A percentile compares a stretch with the other conserved stretches of the same genome.
These are phyloP conservation scores for Pseudogymnoascus destructans DNA, from an alignment of 2,329 filamentous ascomycete species.

Conservation along the genomic window DNA sequence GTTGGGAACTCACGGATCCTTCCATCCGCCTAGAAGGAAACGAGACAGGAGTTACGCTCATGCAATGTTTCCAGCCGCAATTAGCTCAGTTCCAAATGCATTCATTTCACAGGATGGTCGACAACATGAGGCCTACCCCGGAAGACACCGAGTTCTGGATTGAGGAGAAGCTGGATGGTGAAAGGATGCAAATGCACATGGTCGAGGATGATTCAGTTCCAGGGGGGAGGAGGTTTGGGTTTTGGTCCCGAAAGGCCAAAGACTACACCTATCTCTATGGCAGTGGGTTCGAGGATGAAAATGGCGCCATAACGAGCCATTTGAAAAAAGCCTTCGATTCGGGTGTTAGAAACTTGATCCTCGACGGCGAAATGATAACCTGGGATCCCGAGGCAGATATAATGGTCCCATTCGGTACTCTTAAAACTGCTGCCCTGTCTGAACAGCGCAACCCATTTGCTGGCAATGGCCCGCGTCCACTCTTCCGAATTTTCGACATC, in stretches of 20 bases:
- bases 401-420: slow-evolving; percentile 77
- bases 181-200: slow-evolving; percentile 96
- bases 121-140: slow-evolving; percentile 48
- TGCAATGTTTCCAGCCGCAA: slow-evolving; percentile 95
- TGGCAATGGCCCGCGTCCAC: slow-evolving; percentile 49
- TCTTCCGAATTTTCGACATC: slow-evolving; percentile 84
- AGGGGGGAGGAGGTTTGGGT: slow-evolving; percentile 64
- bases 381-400: slow-evolving; percentile 83
- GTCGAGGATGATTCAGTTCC: slow-evolving; percentile 50
- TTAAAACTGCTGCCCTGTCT: slow-evolving; percentile 79
- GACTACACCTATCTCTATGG: slow-evolving; percentile 95
- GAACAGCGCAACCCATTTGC: slow-evolving; percentile 63
- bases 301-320: slow-evolving; percentile 67
- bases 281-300: slow-evolving; percentile 56
- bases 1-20: slow-evolving; percentile 80
- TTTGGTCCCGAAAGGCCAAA: slow-evolving; percentile 94
- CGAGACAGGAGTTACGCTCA: slow-evolving; percentile 61
- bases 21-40: slow-evolving; percentile 60
- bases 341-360: slow-evolving; percentile 71
- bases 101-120: slow-evolving; percentile 67
- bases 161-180: slow-evolving; percentile 93
- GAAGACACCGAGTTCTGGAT: slow-evolving; percentile 82
- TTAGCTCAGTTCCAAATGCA: slow-evolving; percentile 84
- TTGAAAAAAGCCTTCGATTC: slow-evolving; percentile 63
- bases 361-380: slow-evolving; percentile 97